A percentile compares a stretch with the other conserved stretches of the same genome.
Conservation (phyloP, 2,329 filamentous ascomycete species). For the Talaromyces amestolkiae region DNA sequence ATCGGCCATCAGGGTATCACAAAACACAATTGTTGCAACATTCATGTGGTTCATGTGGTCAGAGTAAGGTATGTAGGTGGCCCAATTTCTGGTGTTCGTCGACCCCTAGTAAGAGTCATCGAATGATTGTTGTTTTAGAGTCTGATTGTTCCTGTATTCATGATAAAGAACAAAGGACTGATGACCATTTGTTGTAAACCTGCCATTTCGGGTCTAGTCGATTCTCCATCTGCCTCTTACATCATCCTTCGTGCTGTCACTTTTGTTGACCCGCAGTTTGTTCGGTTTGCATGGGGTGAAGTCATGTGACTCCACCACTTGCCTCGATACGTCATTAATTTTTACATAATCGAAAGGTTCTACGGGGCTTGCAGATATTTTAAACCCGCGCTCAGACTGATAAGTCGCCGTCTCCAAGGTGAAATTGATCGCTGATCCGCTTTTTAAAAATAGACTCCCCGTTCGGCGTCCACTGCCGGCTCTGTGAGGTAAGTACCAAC, state of each 20-base stretch:
- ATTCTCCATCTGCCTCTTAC: not conserved
- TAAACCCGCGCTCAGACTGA: not conserved
- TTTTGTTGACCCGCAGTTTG: not conserved
- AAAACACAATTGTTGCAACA: not conserved
- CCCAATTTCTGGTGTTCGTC: not conserved
- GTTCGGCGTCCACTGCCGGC: not conserved
- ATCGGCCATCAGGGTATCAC: not conserved
- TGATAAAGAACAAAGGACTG: not conserved
- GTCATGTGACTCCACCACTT: not conserved
- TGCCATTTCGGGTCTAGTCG: constrained; percentile 1
- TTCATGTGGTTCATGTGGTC: not conserved
- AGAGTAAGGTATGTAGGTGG: not conserved
- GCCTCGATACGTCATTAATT: not conserved
- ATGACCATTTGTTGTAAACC: not conserved
- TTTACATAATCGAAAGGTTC: not conserved
- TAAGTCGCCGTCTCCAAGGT: not conserved
- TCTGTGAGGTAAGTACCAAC: not conserved
- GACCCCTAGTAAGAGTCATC: not conserved
- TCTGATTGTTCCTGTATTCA: not conserved
- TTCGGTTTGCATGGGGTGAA: not conserved
- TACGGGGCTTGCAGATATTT: not conserved
- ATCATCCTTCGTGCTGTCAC: not conserved
- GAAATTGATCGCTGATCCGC: not conserved
- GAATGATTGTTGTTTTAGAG: not conserved
- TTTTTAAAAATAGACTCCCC: not conserved